A percentile compares a stretch with the other conserved stretches of the same genome.
Conservation (phyloP, 169 alveolate species). For the Cryptosporidium xiaoi region DNA sequence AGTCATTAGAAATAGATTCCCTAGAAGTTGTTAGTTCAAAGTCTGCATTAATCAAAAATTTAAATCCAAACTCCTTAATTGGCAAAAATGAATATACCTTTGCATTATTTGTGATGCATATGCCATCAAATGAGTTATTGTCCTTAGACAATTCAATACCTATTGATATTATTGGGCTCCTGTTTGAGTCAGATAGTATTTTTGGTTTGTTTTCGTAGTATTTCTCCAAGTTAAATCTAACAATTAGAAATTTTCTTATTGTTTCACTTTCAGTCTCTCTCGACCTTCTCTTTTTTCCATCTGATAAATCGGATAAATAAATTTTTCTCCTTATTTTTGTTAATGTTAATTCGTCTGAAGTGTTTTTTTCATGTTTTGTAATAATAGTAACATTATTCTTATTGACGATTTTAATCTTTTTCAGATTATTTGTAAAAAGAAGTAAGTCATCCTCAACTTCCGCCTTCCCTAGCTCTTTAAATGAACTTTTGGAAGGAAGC, state of each 20-base stretch:
- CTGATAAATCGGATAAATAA: background rate
- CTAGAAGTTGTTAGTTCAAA: constrained; percentile 78
- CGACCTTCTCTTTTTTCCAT: background rate
- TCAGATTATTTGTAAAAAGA: constrained; percentile 52
- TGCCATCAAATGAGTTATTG: constrained; percentile 29
- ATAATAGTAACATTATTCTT: background rate
- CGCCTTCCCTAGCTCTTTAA: background rate
- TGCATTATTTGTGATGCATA: constrained; percentile 1
- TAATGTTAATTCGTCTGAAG: constrained; percentile 2
- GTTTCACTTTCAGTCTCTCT: background rate
- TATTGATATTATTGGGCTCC: background rate
- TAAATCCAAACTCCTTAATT: constrained; percentile 76
- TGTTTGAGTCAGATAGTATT: background rate
- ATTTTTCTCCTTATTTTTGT: background rate
- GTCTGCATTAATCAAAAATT: constrained; percentile 77
- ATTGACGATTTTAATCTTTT: constrained; percentile 9
- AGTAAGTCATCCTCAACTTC: constrained; percentile 18
- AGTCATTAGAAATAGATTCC: constrained; percentile 60
- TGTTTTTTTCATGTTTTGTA: background rate
- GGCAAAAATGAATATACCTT: constrained; percentile 76
- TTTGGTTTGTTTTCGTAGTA: background rate
- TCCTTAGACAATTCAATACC: constrained; percentile 25
- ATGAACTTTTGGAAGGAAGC: constrained; percentile 33
- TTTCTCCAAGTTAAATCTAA: constrained; percentile 5
- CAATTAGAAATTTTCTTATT: constrained; percentile 12